Conservation (phyloP, 73 alveolate genomes). For the Paramecium pentaurelia region DNA sequence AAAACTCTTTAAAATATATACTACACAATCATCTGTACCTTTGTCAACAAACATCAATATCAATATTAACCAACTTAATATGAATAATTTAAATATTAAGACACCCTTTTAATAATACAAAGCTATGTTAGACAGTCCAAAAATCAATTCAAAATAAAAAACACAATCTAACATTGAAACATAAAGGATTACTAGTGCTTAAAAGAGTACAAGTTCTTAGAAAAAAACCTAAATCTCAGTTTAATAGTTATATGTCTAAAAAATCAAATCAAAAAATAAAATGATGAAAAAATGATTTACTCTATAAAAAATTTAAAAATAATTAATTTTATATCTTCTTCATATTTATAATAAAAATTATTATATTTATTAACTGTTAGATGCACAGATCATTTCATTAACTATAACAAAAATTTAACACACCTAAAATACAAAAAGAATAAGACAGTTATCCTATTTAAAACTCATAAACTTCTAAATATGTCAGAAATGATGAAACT, state of each 20-base stretch:
- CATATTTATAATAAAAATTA: too few relatives aligned
- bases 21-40: not conserved
- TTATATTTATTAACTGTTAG: too few relatives aligned
- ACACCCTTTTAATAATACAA: constrained; percentile 1
- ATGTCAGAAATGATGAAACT: too few relatives aligned
- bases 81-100: constrained; percentile 21
- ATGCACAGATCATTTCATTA: too few relatives aligned
- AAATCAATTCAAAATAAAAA: not conserved
- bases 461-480: too few relatives aligned
- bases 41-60: not conserved
- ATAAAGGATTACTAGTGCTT: constrained; percentile 1
- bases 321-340: not conserved
- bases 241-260: not conserved
- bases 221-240: not conserved
- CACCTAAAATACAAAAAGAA: too few relatives aligned
- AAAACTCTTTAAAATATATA: constrained; percentile 9
- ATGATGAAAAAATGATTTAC: not conserved
- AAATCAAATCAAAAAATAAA: not conserved
- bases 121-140: constrained; percentile 21
- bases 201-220: not conserved
- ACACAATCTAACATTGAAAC: not conserved
- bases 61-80: constrained; percentile 21
- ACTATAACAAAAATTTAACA: too few relatives aligned
- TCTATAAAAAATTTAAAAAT: not conserved
- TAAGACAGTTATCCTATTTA: too few relatives aligned